These are phyloP conservation scores for Aspergillus pseudoviridinutans DNA, from an alignment of 2,329 filamentous ascomycete genomes.

Conservation along the genomic window DNA sequence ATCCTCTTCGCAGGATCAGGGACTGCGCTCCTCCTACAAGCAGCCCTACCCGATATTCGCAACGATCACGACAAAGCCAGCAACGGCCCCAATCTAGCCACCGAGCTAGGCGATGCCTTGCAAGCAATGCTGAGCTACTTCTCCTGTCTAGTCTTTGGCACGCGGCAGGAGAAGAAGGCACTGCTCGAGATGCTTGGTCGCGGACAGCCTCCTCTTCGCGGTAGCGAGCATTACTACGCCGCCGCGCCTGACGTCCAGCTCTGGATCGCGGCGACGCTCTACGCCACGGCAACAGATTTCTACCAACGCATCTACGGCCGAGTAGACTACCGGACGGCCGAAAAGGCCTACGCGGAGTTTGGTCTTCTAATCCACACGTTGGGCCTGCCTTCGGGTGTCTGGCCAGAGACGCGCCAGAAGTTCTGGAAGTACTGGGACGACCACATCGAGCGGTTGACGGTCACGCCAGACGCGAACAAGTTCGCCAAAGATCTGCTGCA, in stretches of 20 bases:
- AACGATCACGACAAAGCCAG: conserved; percentile 9
- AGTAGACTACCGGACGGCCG: conserved; percentile 28
- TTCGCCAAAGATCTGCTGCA: conserved; percentile 27
- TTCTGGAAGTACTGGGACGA: conserved; percentile 38
- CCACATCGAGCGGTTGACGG: conserved; percentile 24
- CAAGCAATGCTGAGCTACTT: conserved; percentile 31
- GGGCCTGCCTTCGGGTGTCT: conserved; percentile 23
- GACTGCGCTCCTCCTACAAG: conserved; percentile 32
- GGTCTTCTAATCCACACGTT: conserved; percentile 25
- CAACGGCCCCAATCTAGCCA: conserved; percentile 20
- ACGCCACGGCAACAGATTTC: conserved; percentile 34
- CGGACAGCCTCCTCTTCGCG: conserved; percentile 19
- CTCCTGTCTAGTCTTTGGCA: conserved; percentile 33
- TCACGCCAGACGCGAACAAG: conserved; percentile 25
- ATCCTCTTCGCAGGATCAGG: conserved; percentile 34
- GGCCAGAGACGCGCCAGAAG: conserved; percentile 27
- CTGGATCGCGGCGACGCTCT: conserved; percentile 34
- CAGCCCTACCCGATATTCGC: conserved; percentile 26
- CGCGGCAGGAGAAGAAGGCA: conserved; percentile 23
- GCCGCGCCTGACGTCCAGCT: conserved; percentile 20
- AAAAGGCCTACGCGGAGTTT: conserved; percentile 30
- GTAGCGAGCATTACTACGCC: conserved; percentile 19
- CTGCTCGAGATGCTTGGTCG: conserved; percentile 24
- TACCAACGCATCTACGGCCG: conserved; percentile 35
- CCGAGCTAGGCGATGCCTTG: conserved; percentile 27